Conservation (phyloP, 805 yeast species). For the Isabelozyma gotoi region DNA sequence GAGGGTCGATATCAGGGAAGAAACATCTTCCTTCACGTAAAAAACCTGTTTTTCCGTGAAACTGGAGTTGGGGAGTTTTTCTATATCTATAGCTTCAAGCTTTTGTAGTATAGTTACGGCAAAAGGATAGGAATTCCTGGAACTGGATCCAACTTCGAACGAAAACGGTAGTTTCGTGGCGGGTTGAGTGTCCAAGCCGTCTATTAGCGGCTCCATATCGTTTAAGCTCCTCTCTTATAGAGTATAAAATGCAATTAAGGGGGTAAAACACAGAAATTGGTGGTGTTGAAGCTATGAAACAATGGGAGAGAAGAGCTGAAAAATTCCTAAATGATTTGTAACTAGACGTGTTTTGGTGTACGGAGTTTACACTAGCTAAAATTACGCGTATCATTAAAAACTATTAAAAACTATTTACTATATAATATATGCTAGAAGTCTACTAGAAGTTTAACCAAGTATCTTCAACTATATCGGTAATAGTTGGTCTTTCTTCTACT, state of each 20-base stretch:
- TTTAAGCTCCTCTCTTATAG: not conserved
- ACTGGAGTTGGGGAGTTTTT: not conserved
- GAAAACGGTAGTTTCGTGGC: slow-evolving; percentile 12
- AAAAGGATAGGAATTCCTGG: slow-evolving; percentile 7
- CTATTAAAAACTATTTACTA: too few species aligned
- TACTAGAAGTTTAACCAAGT: slow-evolving; percentile 51
- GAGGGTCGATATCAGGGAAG: slow-evolving; percentile 6
- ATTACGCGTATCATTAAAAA: too few species aligned
- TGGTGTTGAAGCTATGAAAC: not conserved
- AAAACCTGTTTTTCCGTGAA: slow-evolving; percentile 5
- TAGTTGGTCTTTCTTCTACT: slow-evolving; percentile 65
- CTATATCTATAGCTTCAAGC: slow-evolving; percentile 3
- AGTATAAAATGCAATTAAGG: not conserved
- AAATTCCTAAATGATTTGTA: too few species aligned
- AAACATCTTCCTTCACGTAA: slow-evolving; percentile 5
- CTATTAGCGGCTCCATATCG: not conserved
- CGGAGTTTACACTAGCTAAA: not conserved
- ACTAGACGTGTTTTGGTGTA: not conserved
- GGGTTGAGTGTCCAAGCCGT: not conserved
- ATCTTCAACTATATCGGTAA: slow-evolving; percentile 67
- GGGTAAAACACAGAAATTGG: not conserved
- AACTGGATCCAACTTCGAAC: slow-evolving; percentile 11
- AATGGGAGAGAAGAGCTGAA: not conserved
- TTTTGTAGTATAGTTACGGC: slow-evolving; percentile 12
- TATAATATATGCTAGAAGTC: too few species aligned